These are phyloP conservation scores for Salinomyces thailandicus DNA, from an alignment of 2,329 filamentous ascomycete genomes.

Conservation along the genomic window DNA sequence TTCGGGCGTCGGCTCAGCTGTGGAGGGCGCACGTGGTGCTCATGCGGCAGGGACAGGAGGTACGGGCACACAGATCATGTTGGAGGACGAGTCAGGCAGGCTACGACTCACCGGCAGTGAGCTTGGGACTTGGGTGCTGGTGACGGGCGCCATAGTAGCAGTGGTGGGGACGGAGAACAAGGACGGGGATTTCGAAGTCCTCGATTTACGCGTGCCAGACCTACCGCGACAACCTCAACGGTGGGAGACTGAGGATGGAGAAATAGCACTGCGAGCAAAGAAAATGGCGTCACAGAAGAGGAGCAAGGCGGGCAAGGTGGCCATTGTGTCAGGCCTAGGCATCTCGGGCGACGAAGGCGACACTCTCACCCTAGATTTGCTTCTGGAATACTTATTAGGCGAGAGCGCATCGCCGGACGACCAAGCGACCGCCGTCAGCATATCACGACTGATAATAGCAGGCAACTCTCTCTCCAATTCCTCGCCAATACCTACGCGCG, in stretches of 20 bases:
- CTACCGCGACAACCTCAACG: conserved; percentile 70
- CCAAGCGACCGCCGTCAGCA: conserved; percentile 52
- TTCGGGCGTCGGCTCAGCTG: not conserved
- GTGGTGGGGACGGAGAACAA: conserved; percentile 88
- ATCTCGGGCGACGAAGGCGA: conserved; percentile 71
- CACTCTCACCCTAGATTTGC: conserved; percentile 61
- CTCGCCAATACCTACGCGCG: conserved; percentile 36
- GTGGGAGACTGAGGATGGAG: conserved; percentile 56
- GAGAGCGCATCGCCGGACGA: conserved; percentile 55
- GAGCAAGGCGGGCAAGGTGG: conserved; percentile 57
- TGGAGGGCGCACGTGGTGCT: conserved; percentile 6
- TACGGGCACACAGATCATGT: conserved; percentile 50
- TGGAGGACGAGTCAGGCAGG: conserved; percentile 92
- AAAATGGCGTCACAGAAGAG: conserved; percentile 23
- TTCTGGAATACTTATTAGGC: conserved; percentile 80
- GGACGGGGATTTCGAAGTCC: conserved; percentile 83
- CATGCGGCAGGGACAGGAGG: conserved; percentile 8
- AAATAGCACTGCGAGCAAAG: conserved; percentile 28
- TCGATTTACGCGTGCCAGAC: conserved; percentile 83
- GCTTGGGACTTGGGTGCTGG: conserved; percentile 59
- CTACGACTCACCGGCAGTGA: conserved; percentile 64
- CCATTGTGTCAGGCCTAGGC: conserved; percentile 76
- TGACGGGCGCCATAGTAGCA: conserved; percentile 90
- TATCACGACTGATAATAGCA: conserved; percentile 80
- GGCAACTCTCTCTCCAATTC: conserved; percentile 66